A percentile compares a stretch with the other conserved stretches of the same genome.
Conservation (phyloP, 306 rosid species). For the Geum urbanum region DNA sequence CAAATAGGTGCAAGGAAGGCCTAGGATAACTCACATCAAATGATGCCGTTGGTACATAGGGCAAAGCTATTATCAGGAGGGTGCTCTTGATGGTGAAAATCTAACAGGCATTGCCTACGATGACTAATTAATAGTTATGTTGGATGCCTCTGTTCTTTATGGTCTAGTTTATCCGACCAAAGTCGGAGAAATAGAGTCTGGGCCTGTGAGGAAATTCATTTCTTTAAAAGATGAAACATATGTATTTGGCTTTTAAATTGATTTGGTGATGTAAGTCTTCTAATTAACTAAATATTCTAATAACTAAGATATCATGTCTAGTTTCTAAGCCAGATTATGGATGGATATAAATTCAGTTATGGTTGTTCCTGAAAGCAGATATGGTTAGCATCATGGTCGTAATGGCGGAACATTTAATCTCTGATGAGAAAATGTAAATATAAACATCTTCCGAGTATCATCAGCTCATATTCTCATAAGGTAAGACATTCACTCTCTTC, state of each 20-base stretch:
- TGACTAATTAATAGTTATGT: neutral
- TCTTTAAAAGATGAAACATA: neutral
- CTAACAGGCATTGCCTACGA: neutral
- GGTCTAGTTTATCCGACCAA: neutral
- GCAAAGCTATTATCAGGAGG: neutral
- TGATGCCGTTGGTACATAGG: neutral
- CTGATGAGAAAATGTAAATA: too few relatives aligned
- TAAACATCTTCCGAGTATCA: neutral
- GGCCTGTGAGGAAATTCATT: neutral
- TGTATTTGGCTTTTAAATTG: neutral
- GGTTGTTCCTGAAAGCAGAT: neutral
- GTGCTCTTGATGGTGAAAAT: neutral
- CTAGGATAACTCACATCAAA: neutral
- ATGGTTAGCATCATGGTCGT: neutral
- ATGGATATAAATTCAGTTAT: too few relatives aligned
- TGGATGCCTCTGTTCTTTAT: neutral
- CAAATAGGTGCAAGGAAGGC: neutral
- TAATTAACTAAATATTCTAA: neutral
- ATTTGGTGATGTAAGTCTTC: neutral
- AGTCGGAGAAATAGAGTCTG: neutral
- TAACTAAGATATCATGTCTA: neutral
- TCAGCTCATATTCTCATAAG: neutral
- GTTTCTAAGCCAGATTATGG: neutral
- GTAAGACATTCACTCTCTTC: neutral
- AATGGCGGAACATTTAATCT: neutral